These are phyloP conservation scores for Jacaranda copaia DNA, from an alignment of 257 asterid species.

Conservation along the genomic window DNA sequence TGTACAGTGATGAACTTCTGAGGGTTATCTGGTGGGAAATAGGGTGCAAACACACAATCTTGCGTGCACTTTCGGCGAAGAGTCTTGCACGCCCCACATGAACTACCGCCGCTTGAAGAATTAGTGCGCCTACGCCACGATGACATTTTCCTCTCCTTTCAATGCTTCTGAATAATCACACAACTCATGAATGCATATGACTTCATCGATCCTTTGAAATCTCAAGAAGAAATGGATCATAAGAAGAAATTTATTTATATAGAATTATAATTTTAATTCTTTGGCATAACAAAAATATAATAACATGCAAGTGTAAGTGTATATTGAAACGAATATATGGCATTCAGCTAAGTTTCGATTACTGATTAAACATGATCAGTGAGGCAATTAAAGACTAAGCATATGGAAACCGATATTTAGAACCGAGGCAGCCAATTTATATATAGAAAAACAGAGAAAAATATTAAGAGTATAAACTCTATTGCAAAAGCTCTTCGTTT, in stretches of 20 bases:
- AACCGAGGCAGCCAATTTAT: neutral
- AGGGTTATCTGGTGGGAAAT: slow-evolving; percentile 66
- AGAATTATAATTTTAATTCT: no score
- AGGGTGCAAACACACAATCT: slow-evolving; percentile 70
- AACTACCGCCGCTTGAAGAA: slow-evolving; percentile 25
- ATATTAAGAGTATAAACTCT: no score
- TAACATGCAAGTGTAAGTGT: neutral
- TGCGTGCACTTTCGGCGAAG: slow-evolving; percentile 65
- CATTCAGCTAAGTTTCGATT: neutral
- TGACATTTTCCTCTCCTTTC: slow-evolving; percentile 37
- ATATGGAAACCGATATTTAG: neutral
- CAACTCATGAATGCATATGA: neutral
- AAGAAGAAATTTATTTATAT: no score
- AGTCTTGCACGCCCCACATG: slow-evolving; percentile 76
- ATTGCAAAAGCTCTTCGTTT: no score
- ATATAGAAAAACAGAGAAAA: no score
- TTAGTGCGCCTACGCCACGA: no score
- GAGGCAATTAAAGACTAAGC: neutral
- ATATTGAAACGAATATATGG: neutral
- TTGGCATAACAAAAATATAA: neutral
- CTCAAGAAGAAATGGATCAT: neutral
- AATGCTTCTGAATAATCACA: neutral
- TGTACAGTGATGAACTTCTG: slow-evolving; percentile 59
- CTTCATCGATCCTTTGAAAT: neutral
- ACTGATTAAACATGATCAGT: neutral